Evolutionary conservation across 768 basidiomycete genomes (phyloP), one percentile per base, ranked within the genome.

Genomic region (Amanita jacksonii): DNA sequence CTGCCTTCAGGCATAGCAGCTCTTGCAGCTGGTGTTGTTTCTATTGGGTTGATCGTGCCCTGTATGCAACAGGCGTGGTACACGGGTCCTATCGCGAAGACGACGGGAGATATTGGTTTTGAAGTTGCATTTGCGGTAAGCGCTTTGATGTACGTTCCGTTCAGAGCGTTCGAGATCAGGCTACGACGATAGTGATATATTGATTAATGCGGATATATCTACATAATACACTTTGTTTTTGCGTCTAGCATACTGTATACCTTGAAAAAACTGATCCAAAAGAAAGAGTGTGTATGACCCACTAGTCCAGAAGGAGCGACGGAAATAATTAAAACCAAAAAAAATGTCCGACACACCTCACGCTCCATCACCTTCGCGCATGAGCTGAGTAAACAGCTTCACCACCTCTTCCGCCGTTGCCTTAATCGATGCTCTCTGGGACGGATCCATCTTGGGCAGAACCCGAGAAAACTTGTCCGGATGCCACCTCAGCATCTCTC

Each of bases 21-120:
- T 13, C 47, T 87, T 6, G 58, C 58, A 0, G 74, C 86, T 2
- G 66, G 62, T 7, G 38, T 74, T 3, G 57, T 70, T 38, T 70
- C 77, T 2, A 77, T 81, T 41, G 76, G 64, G 8, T 64, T 86
- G 6, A 61, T 81, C 9, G 62, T 88, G 10, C 77, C 82, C 4
- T 72, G 69, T 42, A 89, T 89, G 78, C 61, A 74, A 49, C 84
- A 89, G 59, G 75, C 73, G 20, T 89, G 82, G 84, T 89, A 76
- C 53, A 64, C 68, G 0, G 87, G 87, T 1, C 85, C 85, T 5
- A 79, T 89, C 35, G 87, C 79, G 8, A 55, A 64, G 49, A 65
- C 49, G 6, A 70, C 83, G 13, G 87, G 87, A 1, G 87, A 90
- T 61, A 79, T 90, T 45, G 86, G 84, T n/a, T 85, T 89, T 49